Evolutionary conservation across 257 asterid species (phyloP).

Genomic region (Fraxinus pennsylvanica): DNA sequence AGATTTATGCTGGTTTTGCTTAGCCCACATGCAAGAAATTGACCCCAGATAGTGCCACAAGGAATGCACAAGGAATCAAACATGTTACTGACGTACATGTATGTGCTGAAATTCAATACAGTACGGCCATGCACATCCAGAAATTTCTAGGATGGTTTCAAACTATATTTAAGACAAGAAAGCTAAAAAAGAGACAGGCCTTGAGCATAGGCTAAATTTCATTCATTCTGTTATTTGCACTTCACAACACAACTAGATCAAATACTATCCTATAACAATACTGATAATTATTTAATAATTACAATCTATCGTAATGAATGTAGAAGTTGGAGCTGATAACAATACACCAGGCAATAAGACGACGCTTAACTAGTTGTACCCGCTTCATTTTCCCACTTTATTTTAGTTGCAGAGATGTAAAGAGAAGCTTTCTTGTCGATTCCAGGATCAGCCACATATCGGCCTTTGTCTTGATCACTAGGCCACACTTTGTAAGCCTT

Average conservation of each 20-base stretch:
- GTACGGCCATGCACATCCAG: not conserved
- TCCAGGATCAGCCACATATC: conserved; percentile 84
- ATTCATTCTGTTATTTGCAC: conserved; percentile 28
- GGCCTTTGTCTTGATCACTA: conserved; percentile 74
- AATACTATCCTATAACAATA: not conserved
- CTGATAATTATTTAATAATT: conserved; percentile 24
- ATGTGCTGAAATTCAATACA: not conserved
- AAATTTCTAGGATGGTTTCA: not conserved
- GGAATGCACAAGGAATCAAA: not conserved
- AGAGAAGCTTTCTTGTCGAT: conserved; percentile 66
- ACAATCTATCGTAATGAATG: conserved; percentile 24
- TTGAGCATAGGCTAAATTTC: conserved; percentile 21
- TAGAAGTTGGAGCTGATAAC: not conserved
- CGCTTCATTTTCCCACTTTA: conserved; percentile 49
- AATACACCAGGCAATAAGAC: too few relatives aligned
- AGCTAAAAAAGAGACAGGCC: too few relatives aligned
- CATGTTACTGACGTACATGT: not conserved
- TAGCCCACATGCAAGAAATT: too few relatives aligned
- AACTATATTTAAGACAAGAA: not conserved
- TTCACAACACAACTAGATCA: conserved; percentile 18
- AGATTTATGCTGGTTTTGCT: too few relatives aligned
- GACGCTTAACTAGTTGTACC: conserved; percentile 24
- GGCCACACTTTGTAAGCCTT: conserved; percentile 77
- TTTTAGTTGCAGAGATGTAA: conserved; percentile 52
- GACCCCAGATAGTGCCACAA: too few relatives aligned